phyloP scores from a whole-genome alignment of 495 filamentous ascomycete genomes.

The Cercophora samala region DNA sequence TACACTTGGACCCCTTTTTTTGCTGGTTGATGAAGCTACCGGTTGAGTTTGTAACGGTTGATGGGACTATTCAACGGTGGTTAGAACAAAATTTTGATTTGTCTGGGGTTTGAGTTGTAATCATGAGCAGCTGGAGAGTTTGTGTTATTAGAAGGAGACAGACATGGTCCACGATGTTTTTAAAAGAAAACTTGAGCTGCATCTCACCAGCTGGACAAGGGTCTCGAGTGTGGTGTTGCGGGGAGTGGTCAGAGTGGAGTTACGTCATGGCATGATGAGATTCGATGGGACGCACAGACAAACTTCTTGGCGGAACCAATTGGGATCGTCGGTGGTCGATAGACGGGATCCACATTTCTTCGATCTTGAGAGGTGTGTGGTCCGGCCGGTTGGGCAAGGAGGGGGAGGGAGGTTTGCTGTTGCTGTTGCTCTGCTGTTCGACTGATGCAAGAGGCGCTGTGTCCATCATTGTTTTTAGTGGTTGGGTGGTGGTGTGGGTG shows the following conservation, averaged over 20 bases:
- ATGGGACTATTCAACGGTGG: not conserved
- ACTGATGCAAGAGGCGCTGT: not conserved
- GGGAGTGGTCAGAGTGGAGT: not conserved
- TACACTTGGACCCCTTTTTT: not conserved
- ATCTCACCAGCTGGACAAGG: constrained; percentile 7
- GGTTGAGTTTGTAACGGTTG: not conserved
- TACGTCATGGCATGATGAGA: constrained; percentile 17
- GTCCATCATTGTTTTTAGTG: no score
- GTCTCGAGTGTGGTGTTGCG: not conserved
- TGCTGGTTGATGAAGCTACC: no score
- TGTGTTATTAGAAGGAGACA: not conserved
- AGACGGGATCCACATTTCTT: not conserved
- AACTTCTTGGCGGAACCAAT: constrained; percentile 7
- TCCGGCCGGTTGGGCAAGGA: not conserved
- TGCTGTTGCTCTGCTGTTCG: not conserved
- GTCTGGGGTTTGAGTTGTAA: not conserved
- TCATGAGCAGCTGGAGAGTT: not conserved
- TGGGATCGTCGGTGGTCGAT: constrained; percentile 13
- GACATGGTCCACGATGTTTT: not conserved
- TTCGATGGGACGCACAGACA: not conserved
- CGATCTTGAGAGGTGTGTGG: not conserved
- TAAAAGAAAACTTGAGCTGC: no score
- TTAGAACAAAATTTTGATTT: no score
- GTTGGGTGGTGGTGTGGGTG: no score
- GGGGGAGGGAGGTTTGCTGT: not conserved